These are phyloP conservation scores for Blastocystis sp. DNA, from an alignment of 352 stramenopile species.

Conservation along the genomic window DNA sequence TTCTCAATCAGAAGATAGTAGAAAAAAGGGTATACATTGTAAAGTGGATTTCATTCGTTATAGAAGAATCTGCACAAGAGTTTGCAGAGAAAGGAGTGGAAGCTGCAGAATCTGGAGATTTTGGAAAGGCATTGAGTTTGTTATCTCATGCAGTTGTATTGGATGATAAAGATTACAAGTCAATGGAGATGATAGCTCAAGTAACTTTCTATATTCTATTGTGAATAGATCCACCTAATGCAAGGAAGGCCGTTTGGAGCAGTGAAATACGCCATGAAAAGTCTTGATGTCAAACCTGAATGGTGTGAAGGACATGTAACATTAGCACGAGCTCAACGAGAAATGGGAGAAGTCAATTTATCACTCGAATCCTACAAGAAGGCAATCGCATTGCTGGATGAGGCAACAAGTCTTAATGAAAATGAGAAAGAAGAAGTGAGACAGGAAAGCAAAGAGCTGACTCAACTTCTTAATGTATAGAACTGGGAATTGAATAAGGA, in stretches of 20 bases:
- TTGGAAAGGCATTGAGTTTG: slow-evolving; percentile 20
- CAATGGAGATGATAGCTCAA: slow-evolving; percentile 52
- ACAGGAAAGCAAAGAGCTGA: slow-evolving; percentile 11
- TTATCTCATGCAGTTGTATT: slow-evolving; percentile 16
- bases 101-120: slow-evolving; percentile 34
- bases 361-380: slow-evolving; percentile 39
- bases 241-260: slow-evolving; percentile 36
- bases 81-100: slow-evolving; percentile 1
- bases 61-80: slow-evolving; percentile 3
- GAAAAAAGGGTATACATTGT: neutral
- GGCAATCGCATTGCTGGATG: slow-evolving; percentile 1
- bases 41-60: neutral
- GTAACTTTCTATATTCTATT: neutral
- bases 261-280: slow-evolving; percentile 37
- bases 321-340: slow-evolving; percentile 24
- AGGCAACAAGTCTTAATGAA: neutral
- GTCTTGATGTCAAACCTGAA: slow-evolving; percentile 26
- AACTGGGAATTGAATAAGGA: neutral
- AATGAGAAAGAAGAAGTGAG: slow-evolving; percentile 38
- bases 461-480: neutral
- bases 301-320: slow-evolving; percentile 54
- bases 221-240: slow-evolving; percentile 46
- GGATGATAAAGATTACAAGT: slow-evolving; percentile 55
- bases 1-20: neutral
- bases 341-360: slow-evolving; percentile 47